Conservation (phyloP, 805 yeast genomes). For the Nakazawaea anatomiae region DNA sequence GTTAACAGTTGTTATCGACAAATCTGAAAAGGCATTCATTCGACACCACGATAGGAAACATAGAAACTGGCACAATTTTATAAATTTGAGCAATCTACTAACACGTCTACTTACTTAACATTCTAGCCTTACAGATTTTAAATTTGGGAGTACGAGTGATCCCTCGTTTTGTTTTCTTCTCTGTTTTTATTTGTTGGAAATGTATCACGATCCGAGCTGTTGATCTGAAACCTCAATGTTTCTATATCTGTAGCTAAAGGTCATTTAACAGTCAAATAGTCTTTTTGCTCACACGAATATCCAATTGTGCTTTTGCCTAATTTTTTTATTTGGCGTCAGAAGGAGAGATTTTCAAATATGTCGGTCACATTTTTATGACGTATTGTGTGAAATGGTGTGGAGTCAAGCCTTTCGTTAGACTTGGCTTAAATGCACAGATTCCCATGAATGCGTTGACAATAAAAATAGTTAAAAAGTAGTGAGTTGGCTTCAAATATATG, state of each 20-base stretch:
- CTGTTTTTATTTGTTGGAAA: not conserved
- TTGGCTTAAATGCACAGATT: constrained; percentile 1
- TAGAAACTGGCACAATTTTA: no score
- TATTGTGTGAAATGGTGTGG: not conserved
- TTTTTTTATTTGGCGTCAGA: not conserved
- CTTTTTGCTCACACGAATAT: not conserved
- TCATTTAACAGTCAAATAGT: no score
- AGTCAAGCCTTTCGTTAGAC: not conserved
- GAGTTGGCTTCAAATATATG: no score
- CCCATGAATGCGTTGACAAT: not conserved
- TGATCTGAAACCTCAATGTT: no score
- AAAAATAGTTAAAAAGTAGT: no score
- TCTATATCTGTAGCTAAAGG: not conserved
- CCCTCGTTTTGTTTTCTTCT: no score
- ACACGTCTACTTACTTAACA: not conserved
- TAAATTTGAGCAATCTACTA: not conserved
- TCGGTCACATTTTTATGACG: not conserved
- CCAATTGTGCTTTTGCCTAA: not conserved
- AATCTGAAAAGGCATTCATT: no score
- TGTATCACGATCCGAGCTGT: no score
- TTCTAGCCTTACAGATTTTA: not conserved
- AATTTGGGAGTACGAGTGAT: not conserved
- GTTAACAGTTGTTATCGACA: no score
- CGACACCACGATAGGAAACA: no score
- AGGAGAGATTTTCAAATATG: not conserved